A percentile compares a stretch with the other conserved stretches of the same genome.
These are phyloP conservation scores for Croton setiger DNA, from an alignment of 441 rosid genomes.

Conservation along the genomic window DNA sequence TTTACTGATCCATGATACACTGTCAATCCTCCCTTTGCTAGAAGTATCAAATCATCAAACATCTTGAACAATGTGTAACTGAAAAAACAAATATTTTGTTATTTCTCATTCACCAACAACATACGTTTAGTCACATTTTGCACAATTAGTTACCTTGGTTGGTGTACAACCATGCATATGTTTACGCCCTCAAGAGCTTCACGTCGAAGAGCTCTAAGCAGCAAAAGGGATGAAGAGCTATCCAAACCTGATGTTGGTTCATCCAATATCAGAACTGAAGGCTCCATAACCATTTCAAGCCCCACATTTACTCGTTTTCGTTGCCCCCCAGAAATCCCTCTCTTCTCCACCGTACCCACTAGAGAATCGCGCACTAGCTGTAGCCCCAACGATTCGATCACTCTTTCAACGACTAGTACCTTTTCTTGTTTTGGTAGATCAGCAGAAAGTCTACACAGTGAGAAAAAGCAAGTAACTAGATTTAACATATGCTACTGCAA, in stretches of 20 bases:
- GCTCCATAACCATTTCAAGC: constrained; percentile 99
- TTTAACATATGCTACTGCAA: not conserved
- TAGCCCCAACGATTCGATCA: constrained; percentile 80
- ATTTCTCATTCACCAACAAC: not conserved
- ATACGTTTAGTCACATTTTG: not conserved
- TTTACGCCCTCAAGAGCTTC: constrained; percentile 99
- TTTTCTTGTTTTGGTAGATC: constrained; percentile 72
- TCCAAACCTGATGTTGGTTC: constrained; percentile 99
- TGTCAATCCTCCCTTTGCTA: constrained; percentile 90
- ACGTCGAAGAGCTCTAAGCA: constrained; percentile 91
- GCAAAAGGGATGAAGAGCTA: constrained; percentile 89
- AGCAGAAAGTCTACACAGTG: constrained; percentile 56
- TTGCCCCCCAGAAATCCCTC: constrained; percentile 99
- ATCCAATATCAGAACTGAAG: constrained; percentile 91
- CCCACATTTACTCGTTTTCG: constrained; percentile 97
- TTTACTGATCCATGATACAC: constrained; percentile 89
- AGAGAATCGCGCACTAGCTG: constrained; percentile 78
- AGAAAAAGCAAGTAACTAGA: not conserved
- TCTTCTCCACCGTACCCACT: constrained; percentile 93
- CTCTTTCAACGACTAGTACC: constrained; percentile 91
- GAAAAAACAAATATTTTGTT: constrained; percentile 24
- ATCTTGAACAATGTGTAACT: constrained; percentile 86
- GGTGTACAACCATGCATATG: constrained; percentile 93
- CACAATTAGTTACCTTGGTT: constrained; percentile 59
- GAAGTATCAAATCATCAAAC: constrained; percentile 96